Conservation (phyloP, 306 rosid species). For the Heteromeles arbutifolia region DNA sequence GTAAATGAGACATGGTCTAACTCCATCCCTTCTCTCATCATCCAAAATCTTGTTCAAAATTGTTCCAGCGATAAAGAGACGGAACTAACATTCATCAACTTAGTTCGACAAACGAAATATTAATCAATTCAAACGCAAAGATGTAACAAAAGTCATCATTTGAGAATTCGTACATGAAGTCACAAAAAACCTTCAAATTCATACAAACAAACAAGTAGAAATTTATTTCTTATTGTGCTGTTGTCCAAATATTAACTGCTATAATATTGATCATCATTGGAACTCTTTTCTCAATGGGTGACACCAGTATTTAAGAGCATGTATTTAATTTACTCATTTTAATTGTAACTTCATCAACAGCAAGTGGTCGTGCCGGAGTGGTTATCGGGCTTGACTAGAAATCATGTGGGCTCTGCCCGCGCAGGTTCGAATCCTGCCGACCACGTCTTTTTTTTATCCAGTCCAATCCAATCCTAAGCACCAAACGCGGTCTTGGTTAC, state of each 20-base stretch:
- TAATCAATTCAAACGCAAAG: too few species aligned
- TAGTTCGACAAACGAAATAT: too few species aligned
- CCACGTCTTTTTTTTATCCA: not conserved
- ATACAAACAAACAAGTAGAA: not conserved
- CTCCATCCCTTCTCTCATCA: slow-evolving; percentile 58
- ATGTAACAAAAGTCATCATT: too few species aligned
- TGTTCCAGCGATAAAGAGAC: not conserved
- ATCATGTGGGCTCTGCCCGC: slow-evolving; percentile 32
- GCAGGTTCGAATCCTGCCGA: slow-evolving; percentile 30
- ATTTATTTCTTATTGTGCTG: not conserved
- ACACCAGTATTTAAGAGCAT: too few species aligned
- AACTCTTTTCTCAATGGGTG: not conserved
- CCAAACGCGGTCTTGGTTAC: too few species aligned
- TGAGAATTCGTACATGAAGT: too few species aligned
- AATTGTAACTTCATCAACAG: accelerated
- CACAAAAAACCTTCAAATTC: not conserved
- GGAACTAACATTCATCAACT: too few species aligned
- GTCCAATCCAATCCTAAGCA: too few species aligned
- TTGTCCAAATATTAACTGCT: not conserved
- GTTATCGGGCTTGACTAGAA: slow-evolving; percentile 32
- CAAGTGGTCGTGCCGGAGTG: slow-evolving; percentile 24
- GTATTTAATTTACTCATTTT: accelerated
- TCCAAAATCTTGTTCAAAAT: not conserved
- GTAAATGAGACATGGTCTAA: slow-evolving; percentile 73
- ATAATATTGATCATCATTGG: not conserved